These are phyloP conservation scores for Fusarium compactum DNA, from an alignment of 2,329 filamentous ascomycete species.

Conservation along the genomic window DNA sequence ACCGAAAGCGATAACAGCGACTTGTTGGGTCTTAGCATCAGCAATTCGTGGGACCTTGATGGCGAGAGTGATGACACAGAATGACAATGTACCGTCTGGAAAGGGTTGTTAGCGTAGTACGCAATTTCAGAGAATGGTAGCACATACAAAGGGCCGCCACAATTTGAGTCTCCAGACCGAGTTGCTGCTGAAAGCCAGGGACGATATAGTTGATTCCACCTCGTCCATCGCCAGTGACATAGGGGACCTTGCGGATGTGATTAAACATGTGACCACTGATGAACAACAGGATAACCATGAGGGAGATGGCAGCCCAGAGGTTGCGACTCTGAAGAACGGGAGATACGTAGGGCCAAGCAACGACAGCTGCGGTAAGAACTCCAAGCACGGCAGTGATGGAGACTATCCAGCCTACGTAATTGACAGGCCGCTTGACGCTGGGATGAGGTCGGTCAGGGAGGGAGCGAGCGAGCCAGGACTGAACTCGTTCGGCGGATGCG, in stretches of 20 bases:
- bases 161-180: conserved; percentile 94
- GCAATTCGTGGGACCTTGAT: conserved; percentile 92
- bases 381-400: conserved; percentile 77
- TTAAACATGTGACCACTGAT: conserved; percentile 99
- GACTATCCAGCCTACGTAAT: conserved; percentile 82
- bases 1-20: conserved; percentile 84
- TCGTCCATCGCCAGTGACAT: conserved; percentile 84
- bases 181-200: conserved; percentile 91
- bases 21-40: conserved; percentile 80
- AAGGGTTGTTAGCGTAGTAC: neutral
- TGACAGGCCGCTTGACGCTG: conserved; percentile 83
- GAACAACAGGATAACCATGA: conserved; percentile 91
- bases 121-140: neutral
- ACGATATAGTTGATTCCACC: conserved; percentile 94
- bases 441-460: conserved; percentile 84
- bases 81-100: conserved; percentile 77
- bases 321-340: conserved; percentile 91
- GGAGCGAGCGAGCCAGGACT: conserved; percentile 82
- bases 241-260: conserved; percentile 95
- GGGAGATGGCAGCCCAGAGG: conserved; percentile 89
- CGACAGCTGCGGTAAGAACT: conserved; percentile 73
- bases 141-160: conserved; percentile 89
- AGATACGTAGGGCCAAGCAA: conserved; percentile 81
- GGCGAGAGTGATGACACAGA: conserved; percentile 90
- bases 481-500: conserved; percentile 80